A percentile compares a stretch with the other conserved stretches of the same genome.
phyloP scores from a whole-genome alignment of 805 yeast species.

The Cyberlindnera bimundalis region DNA sequence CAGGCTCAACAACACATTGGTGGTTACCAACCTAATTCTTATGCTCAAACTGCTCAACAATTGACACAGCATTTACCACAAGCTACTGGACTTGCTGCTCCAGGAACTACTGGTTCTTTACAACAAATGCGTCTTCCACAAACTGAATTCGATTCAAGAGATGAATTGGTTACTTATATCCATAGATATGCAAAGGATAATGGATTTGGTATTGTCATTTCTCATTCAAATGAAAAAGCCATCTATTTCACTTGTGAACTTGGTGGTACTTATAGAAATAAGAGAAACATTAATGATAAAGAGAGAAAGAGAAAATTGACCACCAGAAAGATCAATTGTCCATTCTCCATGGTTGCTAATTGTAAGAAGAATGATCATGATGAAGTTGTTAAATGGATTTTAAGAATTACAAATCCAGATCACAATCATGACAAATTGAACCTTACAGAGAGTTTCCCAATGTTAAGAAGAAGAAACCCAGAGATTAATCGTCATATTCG shows the following conservation, averaged over 20 bases:
- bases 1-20: slow-evolving; percentile 18
- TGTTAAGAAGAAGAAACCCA: slow-evolving; percentile 31
- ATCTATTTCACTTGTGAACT: slow-evolving; percentile 31
- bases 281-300: slow-evolving; percentile 30
- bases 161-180: slow-evolving; percentile 26
- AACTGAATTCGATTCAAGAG: slow-evolving; percentile 24
- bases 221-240: slow-evolving; percentile 31
- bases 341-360: slow-evolving; percentile 31
- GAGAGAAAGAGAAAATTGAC: slow-evolving; percentile 30
- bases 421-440: slow-evolving; percentile 31
- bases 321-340: slow-evolving; percentile 31
- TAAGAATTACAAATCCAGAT: slow-evolving; percentile 27
- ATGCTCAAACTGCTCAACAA: slow-evolving; percentile 20
- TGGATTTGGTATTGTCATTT: slow-evolving; percentile 31
- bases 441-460: slow-evolving; percentile 29
- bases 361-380: slow-evolving; percentile 29
- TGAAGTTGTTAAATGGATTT: slow-evolving; percentile 26
- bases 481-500: slow-evolving; percentile 31
- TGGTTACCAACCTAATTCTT: slow-evolving; percentile 10
- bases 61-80: slow-evolving; percentile 24
- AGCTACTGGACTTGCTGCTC: slow-evolving; percentile 13
- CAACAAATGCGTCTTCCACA: slow-evolving; percentile 27
- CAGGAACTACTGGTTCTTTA: slow-evolving; percentile 16
- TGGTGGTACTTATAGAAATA: slow-evolving; percentile 30
- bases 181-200: slow-evolving; percentile 30